Evolutionary conservation across 805 yeast species (phyloP), one percentile per base, ranked within the genome.

Genomic region (Saccharomycopsis selenospora): DNA sequence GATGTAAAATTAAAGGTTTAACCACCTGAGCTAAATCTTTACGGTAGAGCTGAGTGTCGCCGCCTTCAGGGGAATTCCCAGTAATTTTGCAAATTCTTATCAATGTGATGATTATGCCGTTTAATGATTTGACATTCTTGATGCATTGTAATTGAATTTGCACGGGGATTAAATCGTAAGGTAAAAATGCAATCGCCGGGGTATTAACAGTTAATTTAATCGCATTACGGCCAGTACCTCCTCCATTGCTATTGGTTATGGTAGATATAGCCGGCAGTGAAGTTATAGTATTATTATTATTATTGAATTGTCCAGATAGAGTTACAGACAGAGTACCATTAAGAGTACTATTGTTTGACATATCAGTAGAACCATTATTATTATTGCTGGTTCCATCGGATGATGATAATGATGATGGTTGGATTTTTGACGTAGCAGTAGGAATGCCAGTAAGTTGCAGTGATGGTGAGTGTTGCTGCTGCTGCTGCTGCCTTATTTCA

Each of bases 21-120:
- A 87, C 75, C 29, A 77, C 73, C 64, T 89, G 97, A 30, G 82
- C 76, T 4, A 89, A 67, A 61, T 89, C 97, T 61, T 89, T 89
- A 49, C 97, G 69, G 62, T 82, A 89, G 51, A 68, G 56, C 61
- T 83, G 82, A 48, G 75, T 71, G 47, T 82, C 73, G 46, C 79
- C 73, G 57, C 77, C 79, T n/a, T n/a, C n/a, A n/a, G n/a, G n/a
- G n/a, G 73, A 71, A 0, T 80, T 80, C 53, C 72, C 66, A 52
- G 74, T 79, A 29, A 82, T 75, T 11, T 93, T 71, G 55, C 95
- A 85, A 3, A 90, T 80, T 49, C 97, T 69, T 6, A 86, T 85
- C 44, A 89, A 67, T 0, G 96, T 88, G 10, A 85, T 75, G 4
- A 88, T 84, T 2, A 88, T 71, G 0, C 95, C 95, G 40, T 77